These are phyloP conservation scores for Triangularia verruculosa DNA, from an alignment of 2,329 filamentous ascomycete species.

Conservation along the genomic window DNA sequence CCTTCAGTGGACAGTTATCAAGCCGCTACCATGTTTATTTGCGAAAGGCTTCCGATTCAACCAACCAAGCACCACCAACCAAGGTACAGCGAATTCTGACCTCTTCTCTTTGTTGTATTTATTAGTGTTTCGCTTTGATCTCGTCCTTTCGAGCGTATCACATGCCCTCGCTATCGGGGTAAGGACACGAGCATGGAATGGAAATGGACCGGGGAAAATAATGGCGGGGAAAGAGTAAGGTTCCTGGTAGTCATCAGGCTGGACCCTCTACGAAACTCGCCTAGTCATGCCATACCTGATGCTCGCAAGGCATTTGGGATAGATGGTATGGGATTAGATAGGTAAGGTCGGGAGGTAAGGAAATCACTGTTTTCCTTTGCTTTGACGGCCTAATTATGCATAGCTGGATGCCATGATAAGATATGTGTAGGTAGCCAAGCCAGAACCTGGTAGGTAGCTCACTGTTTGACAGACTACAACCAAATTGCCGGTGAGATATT, in stretches of 20 bases:
- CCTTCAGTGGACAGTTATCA: neutral
- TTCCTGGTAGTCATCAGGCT: neutral
- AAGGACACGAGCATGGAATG: neutral
- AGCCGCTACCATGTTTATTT: neutral
- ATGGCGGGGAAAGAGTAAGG: neutral
- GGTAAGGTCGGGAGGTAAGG: neutral
- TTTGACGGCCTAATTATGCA: neutral
- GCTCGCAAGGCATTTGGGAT: neutral
- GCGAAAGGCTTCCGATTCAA: neutral
- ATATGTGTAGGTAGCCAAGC: neutral
- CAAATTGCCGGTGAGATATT: neutral
- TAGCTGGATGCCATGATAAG: neutral
- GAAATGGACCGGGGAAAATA: neutral
- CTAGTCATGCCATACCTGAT: neutral
- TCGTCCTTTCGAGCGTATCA: neutral
- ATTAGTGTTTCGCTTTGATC: neutral
- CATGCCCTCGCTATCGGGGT: neutral
- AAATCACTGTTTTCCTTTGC: neutral
- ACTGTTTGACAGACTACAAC: neutral
- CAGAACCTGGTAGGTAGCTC: neutral
- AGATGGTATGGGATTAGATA: neutral
- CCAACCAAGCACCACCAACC: neutral
- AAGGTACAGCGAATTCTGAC: neutral
- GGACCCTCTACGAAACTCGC: neutral
- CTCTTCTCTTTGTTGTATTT: neutral